A percentile compares a stretch with the other conserved stretches of the same genome.
Evolutionary conservation across 176 grass and related monocot species (phyloP).

Genomic region (Aechmea fasciata): DNA sequence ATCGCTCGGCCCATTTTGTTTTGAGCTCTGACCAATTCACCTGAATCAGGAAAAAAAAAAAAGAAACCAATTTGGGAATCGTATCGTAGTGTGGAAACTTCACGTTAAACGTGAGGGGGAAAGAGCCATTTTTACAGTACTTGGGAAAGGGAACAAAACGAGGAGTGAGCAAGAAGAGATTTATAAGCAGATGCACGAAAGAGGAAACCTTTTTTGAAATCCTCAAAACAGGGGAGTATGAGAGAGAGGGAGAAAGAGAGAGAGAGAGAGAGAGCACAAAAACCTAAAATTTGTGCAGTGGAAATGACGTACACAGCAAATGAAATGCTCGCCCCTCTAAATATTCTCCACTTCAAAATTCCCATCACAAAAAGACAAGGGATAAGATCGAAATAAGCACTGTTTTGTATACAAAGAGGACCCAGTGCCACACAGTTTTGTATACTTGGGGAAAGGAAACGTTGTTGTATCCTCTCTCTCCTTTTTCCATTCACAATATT

Average conservation of each 20-base stretch:
- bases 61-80: slow-evolving; percentile 2
- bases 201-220: background rate
- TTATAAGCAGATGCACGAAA: background rate
- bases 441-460: too few relatives aligned
- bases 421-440: too few relatives aligned
- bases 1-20: slow-evolving; percentile 47
- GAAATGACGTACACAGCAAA: too few relatives aligned
- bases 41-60: slow-evolving; percentile 5
- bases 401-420: too few relatives aligned
- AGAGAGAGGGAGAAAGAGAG: background rate
- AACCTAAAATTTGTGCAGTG: background rate
- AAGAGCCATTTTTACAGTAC: background rate
- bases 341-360: background rate
- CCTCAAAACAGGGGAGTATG: background rate
- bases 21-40: background rate
- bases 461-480: too few relatives aligned
- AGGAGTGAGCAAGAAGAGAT: background rate
- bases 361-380: background rate
- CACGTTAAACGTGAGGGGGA: too few relatives aligned
- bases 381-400: background rate
- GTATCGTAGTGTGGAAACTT: too few relatives aligned
- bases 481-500: too few relatives aligned
- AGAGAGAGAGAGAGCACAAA: background rate
- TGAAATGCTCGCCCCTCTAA: background rate
- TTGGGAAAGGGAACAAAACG: background rate